These are phyloP conservation scores for Collybia sordida DNA, from an alignment of 768 basidiomycete species.

Conservation along the genomic window DNA sequence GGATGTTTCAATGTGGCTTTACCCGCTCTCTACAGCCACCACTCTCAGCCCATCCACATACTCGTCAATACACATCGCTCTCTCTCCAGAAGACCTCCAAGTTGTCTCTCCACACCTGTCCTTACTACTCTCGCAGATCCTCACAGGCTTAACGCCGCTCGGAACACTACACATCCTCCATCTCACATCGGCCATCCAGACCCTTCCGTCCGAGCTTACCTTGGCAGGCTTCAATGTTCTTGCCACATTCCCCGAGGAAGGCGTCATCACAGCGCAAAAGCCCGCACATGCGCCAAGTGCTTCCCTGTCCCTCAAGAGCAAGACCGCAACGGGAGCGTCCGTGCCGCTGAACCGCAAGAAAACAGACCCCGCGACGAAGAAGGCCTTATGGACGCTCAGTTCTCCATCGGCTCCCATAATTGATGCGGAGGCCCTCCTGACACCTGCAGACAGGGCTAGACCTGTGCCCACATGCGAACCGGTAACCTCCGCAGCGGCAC, in stretches of 20 bases:
- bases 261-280: conserved; percentile 68
- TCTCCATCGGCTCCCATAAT: conserved; percentile 71
- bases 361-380: conserved; percentile 72
- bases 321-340: conserved; percentile 27
- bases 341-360: conserved; percentile 52
- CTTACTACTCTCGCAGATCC: conserved; percentile 58
- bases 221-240: conserved; percentile 66
- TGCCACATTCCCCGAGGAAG: conserved; percentile 36
- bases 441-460: conserved; percentile 76
- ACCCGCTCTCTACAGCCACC: conserved; percentile 46
- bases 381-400: conserved; percentile 84
- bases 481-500: conserved; percentile 37
- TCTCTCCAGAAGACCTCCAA: conserved; percentile 63
- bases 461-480: conserved; percentile 81
- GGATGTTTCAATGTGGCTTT: conserved; percentile 4
- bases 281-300: conserved; percentile 45
- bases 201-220: conserved; percentile 58
- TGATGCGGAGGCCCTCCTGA: conserved; percentile 82
- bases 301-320: conserved; percentile 43
- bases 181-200: conserved; percentile 39
- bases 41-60: conserved; percentile 53
- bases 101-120: conserved; percentile 50
- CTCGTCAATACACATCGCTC: conserved; percentile 65
- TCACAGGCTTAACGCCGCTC: conserved; percentile 58
- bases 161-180: conserved; percentile 72